Conservation (phyloP, 1,139 yeast genomes). For the Candida pseudoviswanathii region DNA sequence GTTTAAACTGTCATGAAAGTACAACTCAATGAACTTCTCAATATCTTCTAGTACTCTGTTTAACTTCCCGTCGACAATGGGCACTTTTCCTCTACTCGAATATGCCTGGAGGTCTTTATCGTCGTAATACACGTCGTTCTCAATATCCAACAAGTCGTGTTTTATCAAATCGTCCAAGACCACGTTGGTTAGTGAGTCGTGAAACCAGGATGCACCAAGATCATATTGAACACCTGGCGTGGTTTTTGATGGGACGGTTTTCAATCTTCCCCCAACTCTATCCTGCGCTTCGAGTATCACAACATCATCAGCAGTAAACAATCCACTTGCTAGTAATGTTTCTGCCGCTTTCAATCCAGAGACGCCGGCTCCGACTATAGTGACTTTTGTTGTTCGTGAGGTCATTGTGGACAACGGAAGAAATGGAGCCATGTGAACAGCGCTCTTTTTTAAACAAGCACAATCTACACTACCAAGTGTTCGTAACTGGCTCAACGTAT, state of each 20-base stretch:
- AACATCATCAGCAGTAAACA: constrained; percentile 33
- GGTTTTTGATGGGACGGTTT: constrained; percentile 28
- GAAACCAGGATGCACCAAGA: constrained; percentile 90
- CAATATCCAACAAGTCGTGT: constrained; percentile 27
- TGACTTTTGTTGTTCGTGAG: constrained; percentile 13
- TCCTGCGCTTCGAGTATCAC: constrained; percentile 53
- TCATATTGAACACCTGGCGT: constrained; percentile 53
- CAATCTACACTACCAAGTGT: no score
- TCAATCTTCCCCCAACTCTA: constrained; percentile 51
- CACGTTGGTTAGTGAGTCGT: constrained; percentile 67
- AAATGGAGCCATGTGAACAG: no score
- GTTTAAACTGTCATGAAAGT: constrained; percentile 48
- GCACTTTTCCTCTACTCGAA: constrained; percentile 41
- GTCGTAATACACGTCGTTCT: constrained; percentile 48
- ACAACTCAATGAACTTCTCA: constrained; percentile 56
- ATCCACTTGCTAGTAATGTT: constrained; percentile 44
- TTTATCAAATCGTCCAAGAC: constrained; percentile 39
- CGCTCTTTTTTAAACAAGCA: no score
- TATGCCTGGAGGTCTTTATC: constrained; percentile 49
- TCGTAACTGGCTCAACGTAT: no score
- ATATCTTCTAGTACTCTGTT: constrained; percentile 56
- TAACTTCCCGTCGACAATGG: constrained; percentile 28
- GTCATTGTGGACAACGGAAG: neutral
- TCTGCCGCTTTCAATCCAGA: constrained; percentile 81
- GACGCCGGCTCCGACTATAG: constrained; percentile 78